Base-by-base conservation (phyloP, 163 green algal species). In the Trebouxiophyceae sp. region DNA sequence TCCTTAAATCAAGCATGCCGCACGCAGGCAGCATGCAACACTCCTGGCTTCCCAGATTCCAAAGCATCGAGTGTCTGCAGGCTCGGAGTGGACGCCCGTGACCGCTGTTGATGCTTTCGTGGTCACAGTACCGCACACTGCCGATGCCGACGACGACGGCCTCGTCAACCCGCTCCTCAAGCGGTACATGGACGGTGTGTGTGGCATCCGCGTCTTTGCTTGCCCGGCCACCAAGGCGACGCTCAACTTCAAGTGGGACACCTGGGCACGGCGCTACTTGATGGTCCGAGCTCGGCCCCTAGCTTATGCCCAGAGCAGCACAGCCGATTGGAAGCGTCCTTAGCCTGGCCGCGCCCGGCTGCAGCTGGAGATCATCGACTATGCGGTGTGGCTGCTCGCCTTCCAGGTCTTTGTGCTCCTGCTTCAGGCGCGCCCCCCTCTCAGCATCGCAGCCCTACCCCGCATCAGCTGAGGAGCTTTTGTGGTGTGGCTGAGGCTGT, bases 401-500 rank as follows among this genome's bases (percentile, higher is more conserved):
- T 91, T 83, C 72, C 78, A 81, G 46, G 44, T 62, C 39, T 91
- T 89, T 60, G 77, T 81, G 2, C 65, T 87, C 22, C 63, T 84
- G 16, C 81, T 89, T 24, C 77, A 86, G 67, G 70, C 55, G 45
- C 69, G 70, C 54, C 33, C 4, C 22, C 4, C 26, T 19, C 24
- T 62, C 2, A 32, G 16, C 54, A 4, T n/a, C n/a, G n/a, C n/a
- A n/a, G n/a, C n/a, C n/a, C n/a, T n/a, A n/a, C n/a, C n/a, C n/a
- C n/a, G n/a, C n/a, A n/a, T n/a, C n/a, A n/a, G n/a, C n/a, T n/a
- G n/a, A n/a, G n/a, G n/a, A n/a, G n/a, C n/a, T n/a, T n/a, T n/a
- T n/a, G n/a, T n/a, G n/a, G n/a, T n/a, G n/a, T n/a, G n/a, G n/a
- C n/a, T n/a, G n/a, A n/a, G n/a, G n/a, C n/a, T n/a, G n/a, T n/a